Evolutionary conservation across 129 eudicot genomes (phyloP).

Genomic region (Saposhnikovia divaricata): DNA sequence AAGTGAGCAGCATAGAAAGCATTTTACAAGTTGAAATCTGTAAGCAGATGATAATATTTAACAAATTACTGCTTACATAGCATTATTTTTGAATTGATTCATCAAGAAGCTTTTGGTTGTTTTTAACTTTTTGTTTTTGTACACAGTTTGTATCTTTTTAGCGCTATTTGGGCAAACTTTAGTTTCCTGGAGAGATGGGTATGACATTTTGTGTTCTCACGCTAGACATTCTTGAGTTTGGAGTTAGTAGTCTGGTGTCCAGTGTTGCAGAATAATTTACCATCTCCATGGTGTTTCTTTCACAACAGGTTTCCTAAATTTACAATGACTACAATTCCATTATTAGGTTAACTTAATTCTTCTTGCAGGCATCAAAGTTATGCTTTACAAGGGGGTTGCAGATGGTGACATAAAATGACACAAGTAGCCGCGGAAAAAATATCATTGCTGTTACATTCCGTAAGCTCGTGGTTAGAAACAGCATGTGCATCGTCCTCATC

Average conservation of each 20-base stretch:
- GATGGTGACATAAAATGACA: not conserved
- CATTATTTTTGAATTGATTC: not conserved
- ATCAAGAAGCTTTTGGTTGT: not conserved
- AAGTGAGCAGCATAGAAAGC: not conserved
- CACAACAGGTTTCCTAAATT: not conserved
- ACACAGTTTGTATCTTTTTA: not conserved
- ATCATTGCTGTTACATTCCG: not conserved
- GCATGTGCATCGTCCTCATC: not conserved
- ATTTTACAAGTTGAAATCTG: too few relatives aligned
- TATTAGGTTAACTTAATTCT: not conserved
- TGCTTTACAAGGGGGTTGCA: not conserved
- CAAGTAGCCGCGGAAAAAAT: not conserved
- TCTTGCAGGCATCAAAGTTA: not conserved
- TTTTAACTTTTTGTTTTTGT: not conserved
- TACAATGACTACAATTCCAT: not conserved
- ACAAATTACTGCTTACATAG: too few relatives aligned
- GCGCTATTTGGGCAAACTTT: not conserved
- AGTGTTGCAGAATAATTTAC: not conserved
- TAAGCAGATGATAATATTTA: too few relatives aligned
- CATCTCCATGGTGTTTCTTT: not conserved
- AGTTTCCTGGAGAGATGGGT: slow-evolving; percentile 14
- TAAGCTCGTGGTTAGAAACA: not conserved
- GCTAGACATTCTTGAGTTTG: not conserved
- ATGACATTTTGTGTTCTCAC: not conserved
- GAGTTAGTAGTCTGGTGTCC: not conserved